Conservation (phyloP, 176 grass and related monocot genomes). For the Tillandsia leiboldiana region DNA sequence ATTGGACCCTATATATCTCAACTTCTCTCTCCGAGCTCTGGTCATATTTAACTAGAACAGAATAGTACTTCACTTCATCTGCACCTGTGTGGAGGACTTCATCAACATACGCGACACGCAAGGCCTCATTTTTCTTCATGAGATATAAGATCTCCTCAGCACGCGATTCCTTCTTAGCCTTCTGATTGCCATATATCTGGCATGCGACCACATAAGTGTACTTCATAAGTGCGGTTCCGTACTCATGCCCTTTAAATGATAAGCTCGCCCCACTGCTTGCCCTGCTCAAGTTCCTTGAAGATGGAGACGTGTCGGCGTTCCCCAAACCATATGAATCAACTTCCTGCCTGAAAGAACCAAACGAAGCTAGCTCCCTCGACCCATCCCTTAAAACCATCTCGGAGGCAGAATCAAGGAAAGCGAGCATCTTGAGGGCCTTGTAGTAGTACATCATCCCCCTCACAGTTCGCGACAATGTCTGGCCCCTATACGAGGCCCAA, state of each 20-base stretch:
- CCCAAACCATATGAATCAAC: slow-evolving; percentile 38
- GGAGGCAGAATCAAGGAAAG: slow-evolving; percentile 87
- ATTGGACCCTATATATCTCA: slow-evolving; percentile 81
- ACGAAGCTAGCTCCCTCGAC: slow-evolving; percentile 53
- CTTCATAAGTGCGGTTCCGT: slow-evolving; percentile 80
- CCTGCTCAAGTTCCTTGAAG: slow-evolving; percentile 47
- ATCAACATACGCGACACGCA: slow-evolving; percentile 94
- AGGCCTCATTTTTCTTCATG: slow-evolving; percentile 87
- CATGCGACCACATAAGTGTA: slow-evolving; percentile 90
- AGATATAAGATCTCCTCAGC: slow-evolving; percentile 78
- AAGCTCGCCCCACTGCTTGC: slow-evolving; percentile 57
- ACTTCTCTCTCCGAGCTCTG: slow-evolving; percentile 56
- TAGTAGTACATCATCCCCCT: slow-evolving; percentile 99
- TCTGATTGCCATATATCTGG: slow-evolving; percentile 94
- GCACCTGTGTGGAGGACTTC: slow-evolving; percentile 32
- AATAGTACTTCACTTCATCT: slow-evolving; percentile 55
- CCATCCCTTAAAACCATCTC: slow-evolving; percentile 80
- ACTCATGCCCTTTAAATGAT: slow-evolving; percentile 82
- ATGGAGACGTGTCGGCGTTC: slow-evolving; percentile 22
- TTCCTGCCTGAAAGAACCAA: slow-evolving; percentile 65
- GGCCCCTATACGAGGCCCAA: slow-evolving; percentile 95
- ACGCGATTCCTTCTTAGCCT: slow-evolving; percentile 58
- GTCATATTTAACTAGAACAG: slow-evolving; percentile 94
- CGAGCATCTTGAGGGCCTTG: slow-evolving; percentile 96
- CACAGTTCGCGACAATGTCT: slow-evolving; percentile 78